Evolutionary conservation across 2,329 filamentous ascomycete genomes (phyloP), one percentile per base, ranked within the genome.

Genomic region (Hypocreales sp.): DNA sequence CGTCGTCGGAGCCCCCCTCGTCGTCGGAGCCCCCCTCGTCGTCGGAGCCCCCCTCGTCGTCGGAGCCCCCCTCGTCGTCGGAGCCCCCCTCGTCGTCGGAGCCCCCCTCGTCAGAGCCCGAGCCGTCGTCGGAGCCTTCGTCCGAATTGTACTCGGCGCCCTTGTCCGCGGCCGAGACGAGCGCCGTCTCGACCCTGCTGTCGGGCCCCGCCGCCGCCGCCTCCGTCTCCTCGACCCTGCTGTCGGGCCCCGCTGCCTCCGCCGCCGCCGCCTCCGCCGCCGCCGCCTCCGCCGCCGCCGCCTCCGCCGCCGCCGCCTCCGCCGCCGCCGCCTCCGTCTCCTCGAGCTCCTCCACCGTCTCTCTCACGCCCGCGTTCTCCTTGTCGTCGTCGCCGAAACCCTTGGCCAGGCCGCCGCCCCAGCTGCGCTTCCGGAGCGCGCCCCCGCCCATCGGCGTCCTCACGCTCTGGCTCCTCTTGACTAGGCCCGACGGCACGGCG

Each of bases 391-490:
- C 62, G 4, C 60, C 66, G 27, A 65, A 63, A 2, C 51, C 53
- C 43, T 66, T 68, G 29, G 46, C 47, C 24, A 43, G 44, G 29
- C 48, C 58, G 11, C 66, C 68, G 17, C 65, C 71, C 77, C 78
- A 83, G 42, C 77, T 82, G 23, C 64, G 59, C 53, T 84, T 83
- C 25, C 79, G 64, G 25, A 69, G 47, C 1, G 58, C 55, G 15
- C 61, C 60, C 20, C 35, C 39, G 14, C 38, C 45, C 5, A 54
- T 57, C 16, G 72, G 63, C 14, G 70, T 71, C 40, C 79, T 75
- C 38, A 83, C 78, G 31, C 79, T 84, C 47, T 86, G 78, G 48
- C 78, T 86, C 33, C 80, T 67, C 55, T 77, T 78, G 37, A 92
- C 61, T 25, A 69, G 72, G 13, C 69, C 65, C 7, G 55, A 56